Evolutionary conservation across 345 rosid genomes (phyloP).

Genomic region (Rhodomyrtus tomentosa): DNA sequence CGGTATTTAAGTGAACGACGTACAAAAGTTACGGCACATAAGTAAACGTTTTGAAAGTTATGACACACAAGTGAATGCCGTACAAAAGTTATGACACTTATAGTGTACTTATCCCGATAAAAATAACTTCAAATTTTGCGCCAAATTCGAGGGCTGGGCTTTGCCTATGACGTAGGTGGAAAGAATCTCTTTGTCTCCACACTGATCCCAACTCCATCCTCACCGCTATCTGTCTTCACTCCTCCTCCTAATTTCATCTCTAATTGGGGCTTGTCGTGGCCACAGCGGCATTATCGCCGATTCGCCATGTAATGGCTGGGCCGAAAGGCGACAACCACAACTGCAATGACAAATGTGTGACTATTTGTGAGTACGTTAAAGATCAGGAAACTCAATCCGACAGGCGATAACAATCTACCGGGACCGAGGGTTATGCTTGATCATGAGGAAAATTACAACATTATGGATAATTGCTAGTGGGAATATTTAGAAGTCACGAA

Average conservation of each 20-base stretch:
- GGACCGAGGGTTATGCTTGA: too few species aligned
- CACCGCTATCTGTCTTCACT: fast-evolving
- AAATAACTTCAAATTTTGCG: not conserved
- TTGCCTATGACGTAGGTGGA: not conserved
- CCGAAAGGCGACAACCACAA: not conserved
- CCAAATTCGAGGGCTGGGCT: not conserved
- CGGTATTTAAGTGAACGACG: too few species aligned
- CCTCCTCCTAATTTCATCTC: not conserved
- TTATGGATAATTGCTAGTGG: not conserved
- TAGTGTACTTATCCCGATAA: too few species aligned
- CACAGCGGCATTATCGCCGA: not conserved
- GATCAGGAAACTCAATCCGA: not conserved
- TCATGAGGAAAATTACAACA: not conserved
- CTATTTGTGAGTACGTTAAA: too few species aligned
- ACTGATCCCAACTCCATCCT: not conserved
- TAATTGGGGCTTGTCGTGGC: not conserved
- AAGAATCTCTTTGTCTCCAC: not conserved
- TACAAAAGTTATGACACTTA: too few species aligned
- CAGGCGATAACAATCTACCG: not conserved
- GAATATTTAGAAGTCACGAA: fast-evolving
- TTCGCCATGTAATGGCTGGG: not conserved
- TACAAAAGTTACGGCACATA: too few species aligned
- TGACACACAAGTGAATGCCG: too few species aligned
- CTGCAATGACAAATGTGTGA: not conserved
- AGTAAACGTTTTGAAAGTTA: too few species aligned